Evolutionary conservation across 768 basidiomycete species (phyloP), one percentile per base, ranked within the genome.

Genomic region (Royoungia palumana): DNA sequence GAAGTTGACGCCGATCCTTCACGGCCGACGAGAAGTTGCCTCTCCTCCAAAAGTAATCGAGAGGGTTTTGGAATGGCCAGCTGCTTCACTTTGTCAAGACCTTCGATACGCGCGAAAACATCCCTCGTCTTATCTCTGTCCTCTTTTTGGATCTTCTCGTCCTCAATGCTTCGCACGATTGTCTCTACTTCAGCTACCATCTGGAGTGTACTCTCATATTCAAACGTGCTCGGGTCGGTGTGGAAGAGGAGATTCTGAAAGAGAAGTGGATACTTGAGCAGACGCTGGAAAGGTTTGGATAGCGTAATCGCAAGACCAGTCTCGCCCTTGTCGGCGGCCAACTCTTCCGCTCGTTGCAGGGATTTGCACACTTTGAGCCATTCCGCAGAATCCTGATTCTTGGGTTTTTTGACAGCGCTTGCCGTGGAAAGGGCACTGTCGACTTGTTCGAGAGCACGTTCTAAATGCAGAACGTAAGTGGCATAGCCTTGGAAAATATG

Each of bases 171-270:
- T 38, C 95, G 80, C 41, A 99, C 95, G 59, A 98, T 95, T 17
- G 79, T 84, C 71, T 99, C 96, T 7, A 99, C 90, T 67, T 98
- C 94, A 17, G 93, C 91, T 1, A 97, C 94, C 90, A 98, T 95
- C 64, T 87, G 86, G 35, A 95, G 73, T 12, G 94, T 96, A 62
- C 87, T 88, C 67, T 99, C 96, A 63, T 96, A 99, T 70, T 99
- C 96, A 60, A 87, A 94, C 4, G 94, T 93, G 54, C 91, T 94
- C 2, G 96, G 94, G 59, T 99, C 96, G 16, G 95, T 96, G 70
- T 94, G 91, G 71, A 88, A 97, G 46, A 98, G 81, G 14, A 97
- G 78, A 66, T 96, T 97, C 70, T 99, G 96, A 72, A 98, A 97
- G 40, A 99, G 80, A 28, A 99, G 78, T 5, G 96, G 96, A 67